These are phyloP conservation scores for Verticillium isaacii DNA, from an alignment of 2,329 filamentous ascomycete genomes.

Conservation along the genomic window DNA sequence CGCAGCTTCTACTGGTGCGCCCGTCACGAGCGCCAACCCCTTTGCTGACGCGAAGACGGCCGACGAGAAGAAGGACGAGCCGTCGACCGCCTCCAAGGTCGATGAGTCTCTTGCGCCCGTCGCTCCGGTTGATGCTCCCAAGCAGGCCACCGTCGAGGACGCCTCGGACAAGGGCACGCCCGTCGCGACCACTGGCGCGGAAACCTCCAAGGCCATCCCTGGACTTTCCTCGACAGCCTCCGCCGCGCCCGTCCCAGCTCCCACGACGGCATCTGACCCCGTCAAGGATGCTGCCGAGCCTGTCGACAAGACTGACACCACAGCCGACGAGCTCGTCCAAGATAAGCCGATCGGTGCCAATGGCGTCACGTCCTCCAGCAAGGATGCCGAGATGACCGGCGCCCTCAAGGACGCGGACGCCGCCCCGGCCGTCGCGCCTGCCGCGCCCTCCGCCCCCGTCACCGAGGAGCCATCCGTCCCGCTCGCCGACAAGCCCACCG, in stretches of 20 bases:
- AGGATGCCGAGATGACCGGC: slow-evolving; percentile 16
- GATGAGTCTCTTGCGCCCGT: slow-evolving; percentile 19
- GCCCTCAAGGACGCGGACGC: slow-evolving; percentile 16
- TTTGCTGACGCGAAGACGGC: slow-evolving; percentile 6
- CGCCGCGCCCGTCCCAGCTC: background rate
- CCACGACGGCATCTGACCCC: background rate
- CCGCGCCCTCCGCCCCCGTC: slow-evolving; percentile 7
- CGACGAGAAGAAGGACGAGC: slow-evolving; percentile 15
- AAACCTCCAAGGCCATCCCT: background rate
- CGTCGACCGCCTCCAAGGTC: slow-evolving; percentile 21
- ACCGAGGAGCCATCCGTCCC: background rate
- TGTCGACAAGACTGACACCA: slow-evolving; percentile 16
- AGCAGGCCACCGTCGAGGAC: slow-evolving; percentile 10
- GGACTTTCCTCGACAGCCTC: background rate
- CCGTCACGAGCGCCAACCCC: slow-evolving; percentile 4
- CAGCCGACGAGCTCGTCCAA: slow-evolving; percentile 24
- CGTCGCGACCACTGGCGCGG: background rate
- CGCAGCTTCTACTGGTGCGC: slow-evolving; percentile 20
- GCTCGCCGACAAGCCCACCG: background rate
- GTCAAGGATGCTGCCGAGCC: background rate
- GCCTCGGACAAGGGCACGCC: slow-evolving; percentile 9
- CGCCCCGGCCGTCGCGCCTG: slow-evolving; percentile 9
- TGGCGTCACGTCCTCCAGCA: slow-evolving; percentile 3
- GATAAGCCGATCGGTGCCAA: slow-evolving; percentile 15
- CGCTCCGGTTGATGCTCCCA: slow-evolving; percentile 27